Evolutionary conservation across 345 rosid species (phyloP).

Genomic region (Dipteronia sinensis): DNA sequence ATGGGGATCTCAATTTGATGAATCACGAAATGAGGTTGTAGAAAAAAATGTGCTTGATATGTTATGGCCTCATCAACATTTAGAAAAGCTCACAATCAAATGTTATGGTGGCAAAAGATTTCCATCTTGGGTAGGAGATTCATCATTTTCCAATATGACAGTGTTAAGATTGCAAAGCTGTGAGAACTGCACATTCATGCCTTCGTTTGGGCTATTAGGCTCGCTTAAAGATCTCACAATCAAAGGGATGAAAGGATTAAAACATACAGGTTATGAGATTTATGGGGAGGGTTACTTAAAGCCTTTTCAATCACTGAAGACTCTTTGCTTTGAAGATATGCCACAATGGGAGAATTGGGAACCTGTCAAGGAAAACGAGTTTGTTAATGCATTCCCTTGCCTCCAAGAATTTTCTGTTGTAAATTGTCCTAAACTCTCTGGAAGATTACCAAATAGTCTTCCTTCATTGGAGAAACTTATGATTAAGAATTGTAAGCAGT

Average conservation of each 20-base stretch:
- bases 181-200: neutral
- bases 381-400: neutral
- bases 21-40: neutral
- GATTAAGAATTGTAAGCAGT: neutral
- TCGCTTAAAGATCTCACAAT: slow-evolving; percentile 6
- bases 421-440: neutral
- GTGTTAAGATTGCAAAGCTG: neutral
- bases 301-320: neutral
- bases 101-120: neutral
- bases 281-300: neutral
- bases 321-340: neutral
- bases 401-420: neutral
- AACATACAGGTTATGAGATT: neutral
- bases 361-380: neutral
- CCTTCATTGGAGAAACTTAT: neutral
- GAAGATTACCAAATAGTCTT: neutral
- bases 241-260: neutral
- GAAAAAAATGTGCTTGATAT: neutral
- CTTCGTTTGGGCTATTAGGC: neutral
- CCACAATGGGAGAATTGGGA: neutral
- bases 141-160: neutral
- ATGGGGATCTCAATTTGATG: neutral
- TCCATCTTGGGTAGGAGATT: slow-evolving; percentile 4
- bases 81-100: neutral
- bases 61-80: neutral